These are phyloP conservation scores for Mycena polygramma DNA, from an alignment of 768 basidiomycete species.

Conservation along the genomic window DNA sequence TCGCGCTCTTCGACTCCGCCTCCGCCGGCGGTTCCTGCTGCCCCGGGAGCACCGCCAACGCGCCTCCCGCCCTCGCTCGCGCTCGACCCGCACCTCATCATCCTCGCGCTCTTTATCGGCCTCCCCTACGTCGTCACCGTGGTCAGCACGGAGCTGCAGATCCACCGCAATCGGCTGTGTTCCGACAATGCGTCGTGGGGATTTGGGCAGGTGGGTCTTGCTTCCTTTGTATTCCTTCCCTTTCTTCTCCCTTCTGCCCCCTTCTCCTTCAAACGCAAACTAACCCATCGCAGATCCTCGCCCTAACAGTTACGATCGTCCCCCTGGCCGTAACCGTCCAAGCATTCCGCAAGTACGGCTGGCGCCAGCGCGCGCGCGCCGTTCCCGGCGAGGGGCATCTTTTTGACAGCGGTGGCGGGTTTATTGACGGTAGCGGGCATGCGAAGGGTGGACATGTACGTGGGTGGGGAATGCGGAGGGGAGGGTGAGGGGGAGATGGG, in stretches of 20 bases:
- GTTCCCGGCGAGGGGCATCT: too few species aligned
- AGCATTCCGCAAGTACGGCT: slow-evolving; percentile 33
- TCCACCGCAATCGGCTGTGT: slow-evolving; percentile 36
- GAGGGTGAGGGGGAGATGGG: too few species aligned
- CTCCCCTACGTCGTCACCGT: slow-evolving; percentile 26
- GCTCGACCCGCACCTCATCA: slow-evolving; percentile 29
- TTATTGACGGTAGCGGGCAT: not conserved
- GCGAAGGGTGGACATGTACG: not conserved
- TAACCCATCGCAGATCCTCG: slow-evolving; percentile 21
- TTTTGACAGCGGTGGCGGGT: not conserved
- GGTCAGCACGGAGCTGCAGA: slow-evolving; percentile 39
- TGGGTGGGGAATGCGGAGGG: too few species aligned
- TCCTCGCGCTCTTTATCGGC: slow-evolving; percentile 21
- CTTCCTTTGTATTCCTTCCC: not conserved
- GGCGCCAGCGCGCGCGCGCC: slow-evolving; percentile 30
- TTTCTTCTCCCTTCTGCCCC: not conserved
- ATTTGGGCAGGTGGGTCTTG: slow-evolving; percentile 43
- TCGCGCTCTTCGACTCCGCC: not conserved
- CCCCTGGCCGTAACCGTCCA: slow-evolving; percentile 27
- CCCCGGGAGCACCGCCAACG: not conserved
- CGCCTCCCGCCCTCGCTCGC: slow-evolving; percentile 28
- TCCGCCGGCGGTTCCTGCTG: too few species aligned
- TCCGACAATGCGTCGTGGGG: slow-evolving; percentile 38
- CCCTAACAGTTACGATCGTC: slow-evolving; percentile 33
- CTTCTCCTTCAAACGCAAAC: not conserved